phyloP scores from a whole-genome alignment of 1,284 basidiomycete species.

The Ganoderma leucocontextum region DNA sequence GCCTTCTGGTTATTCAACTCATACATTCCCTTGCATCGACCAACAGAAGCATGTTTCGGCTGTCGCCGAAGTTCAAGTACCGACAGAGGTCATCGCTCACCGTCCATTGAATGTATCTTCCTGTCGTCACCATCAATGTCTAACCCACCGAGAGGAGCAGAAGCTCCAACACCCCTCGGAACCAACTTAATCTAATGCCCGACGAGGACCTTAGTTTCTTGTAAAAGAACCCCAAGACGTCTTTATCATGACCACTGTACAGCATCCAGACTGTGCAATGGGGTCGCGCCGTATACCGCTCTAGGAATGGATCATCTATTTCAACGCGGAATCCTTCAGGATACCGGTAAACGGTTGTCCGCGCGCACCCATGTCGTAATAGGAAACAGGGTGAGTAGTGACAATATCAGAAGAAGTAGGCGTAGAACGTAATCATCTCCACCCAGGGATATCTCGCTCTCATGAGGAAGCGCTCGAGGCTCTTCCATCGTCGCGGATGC shows the following conservation, averaged over 20 bases:
- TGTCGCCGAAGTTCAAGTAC: background rate
- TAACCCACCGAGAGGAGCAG: background rate
- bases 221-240: background rate
- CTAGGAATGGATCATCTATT: background rate
- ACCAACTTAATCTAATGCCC: background rate
- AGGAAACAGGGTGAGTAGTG: background rate
- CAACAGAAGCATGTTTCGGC: background rate
- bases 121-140: background rate
- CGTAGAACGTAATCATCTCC: background rate
- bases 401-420: background rate
- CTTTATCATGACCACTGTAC: background rate
- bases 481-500: background rate
- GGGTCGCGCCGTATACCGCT: background rate
- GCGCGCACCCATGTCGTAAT: background rate
- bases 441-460: background rate
- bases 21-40: background rate
- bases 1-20: too few relatives aligned
- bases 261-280: background rate
- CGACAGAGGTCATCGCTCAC: background rate
- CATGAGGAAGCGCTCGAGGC: background rate
- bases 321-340: background rate
- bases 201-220: background rate
- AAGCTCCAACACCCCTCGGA: background rate
- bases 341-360: background rate
- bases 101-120: background rate